Evolutionary conservation across 805 yeast genomes (phyloP).

Genomic region (Dipodascus geniculatus): DNA sequence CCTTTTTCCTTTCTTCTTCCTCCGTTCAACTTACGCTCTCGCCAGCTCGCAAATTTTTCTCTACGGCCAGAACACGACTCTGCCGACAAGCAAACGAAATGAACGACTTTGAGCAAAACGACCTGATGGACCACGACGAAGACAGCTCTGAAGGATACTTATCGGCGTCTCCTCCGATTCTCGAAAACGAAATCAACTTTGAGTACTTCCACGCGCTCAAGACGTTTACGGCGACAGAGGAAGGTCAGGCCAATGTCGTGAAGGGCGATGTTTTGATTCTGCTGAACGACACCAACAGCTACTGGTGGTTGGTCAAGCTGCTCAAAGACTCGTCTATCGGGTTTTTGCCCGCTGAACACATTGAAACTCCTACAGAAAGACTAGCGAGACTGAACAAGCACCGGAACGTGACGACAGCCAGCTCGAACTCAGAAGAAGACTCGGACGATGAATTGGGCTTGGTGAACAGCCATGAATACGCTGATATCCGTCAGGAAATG

Average conservation of each 20-base stretch:
- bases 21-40: no score
- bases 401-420: conserved; percentile 48
- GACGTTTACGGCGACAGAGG: conserved; percentile 85
- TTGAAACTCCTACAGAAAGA: conserved; percentile 85
- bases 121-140: conserved; percentile 9
- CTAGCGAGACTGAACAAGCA: conserved; percentile 86
- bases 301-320: conserved; percentile 87
- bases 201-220: conserved; percentile 74
- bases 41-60: no score
- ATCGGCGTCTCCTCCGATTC: conserved; percentile 53
- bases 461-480: not conserved
- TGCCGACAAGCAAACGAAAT: not conserved
- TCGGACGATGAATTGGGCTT: not conserved
- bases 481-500: not conserved
- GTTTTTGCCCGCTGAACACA: conserved; percentile 91
- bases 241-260: conserved; percentile 70
- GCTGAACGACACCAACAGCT: conserved; percentile 79
- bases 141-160: conserved; percentile 28
- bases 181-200: conserved; percentile 57
- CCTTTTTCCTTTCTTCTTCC: not conserved
- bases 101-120: not conserved
- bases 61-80: no score
- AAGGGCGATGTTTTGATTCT: conserved; percentile 76
- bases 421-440: not conserved
- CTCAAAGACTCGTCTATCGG: conserved; percentile 62